Conservation (phyloP, 1,284 basidiomycete genomes). For the Thecaphora thlaspeos region DNA sequence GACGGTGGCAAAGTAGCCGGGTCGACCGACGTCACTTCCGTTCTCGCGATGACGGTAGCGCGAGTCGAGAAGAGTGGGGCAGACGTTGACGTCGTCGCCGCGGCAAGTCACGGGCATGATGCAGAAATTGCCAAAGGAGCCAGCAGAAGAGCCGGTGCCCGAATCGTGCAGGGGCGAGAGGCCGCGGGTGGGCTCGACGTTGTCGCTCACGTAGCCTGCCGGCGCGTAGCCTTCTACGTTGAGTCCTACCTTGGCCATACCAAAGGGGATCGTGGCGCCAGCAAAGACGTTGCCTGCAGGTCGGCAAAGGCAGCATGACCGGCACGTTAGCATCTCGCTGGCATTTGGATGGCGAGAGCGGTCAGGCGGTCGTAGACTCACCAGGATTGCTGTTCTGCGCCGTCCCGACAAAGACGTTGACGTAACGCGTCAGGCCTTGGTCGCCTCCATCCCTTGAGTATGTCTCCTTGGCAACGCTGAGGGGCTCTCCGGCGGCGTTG, state of each 20-base stretch:
- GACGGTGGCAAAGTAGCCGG: constrained; percentile 46
- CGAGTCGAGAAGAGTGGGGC: constrained; percentile 41
- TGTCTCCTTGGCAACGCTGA: too few species aligned
- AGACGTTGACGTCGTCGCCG: constrained; percentile 28
- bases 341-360: too few species aligned
- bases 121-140: constrained; percentile 47
- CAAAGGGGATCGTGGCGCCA: constrained; percentile 44
- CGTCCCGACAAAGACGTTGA: constrained; percentile 32
- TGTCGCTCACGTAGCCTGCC: constrained; percentile 37
- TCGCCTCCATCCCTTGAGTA: too few species aligned
- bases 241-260: constrained; percentile 46
- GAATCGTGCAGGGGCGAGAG: constrained; percentile 44
- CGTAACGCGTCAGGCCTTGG: background rate
- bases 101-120: constrained; percentile 45
- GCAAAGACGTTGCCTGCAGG: constrained; percentile 36
- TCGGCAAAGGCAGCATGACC: too few species aligned
- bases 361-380: background rate
- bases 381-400: constrained; percentile 23
- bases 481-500: too few species aligned
- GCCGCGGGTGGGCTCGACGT: constrained; percentile 36
- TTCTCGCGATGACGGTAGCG: constrained; percentile 28
- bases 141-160: constrained; percentile 44
- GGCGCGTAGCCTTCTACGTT: constrained; percentile 47
- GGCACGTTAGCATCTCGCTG: too few species aligned
- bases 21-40: constrained; percentile 29